Evolutionary conservation across 768 basidiomycete genomes (phyloP).

Genomic region (Rhizopogon rudus): DNA sequence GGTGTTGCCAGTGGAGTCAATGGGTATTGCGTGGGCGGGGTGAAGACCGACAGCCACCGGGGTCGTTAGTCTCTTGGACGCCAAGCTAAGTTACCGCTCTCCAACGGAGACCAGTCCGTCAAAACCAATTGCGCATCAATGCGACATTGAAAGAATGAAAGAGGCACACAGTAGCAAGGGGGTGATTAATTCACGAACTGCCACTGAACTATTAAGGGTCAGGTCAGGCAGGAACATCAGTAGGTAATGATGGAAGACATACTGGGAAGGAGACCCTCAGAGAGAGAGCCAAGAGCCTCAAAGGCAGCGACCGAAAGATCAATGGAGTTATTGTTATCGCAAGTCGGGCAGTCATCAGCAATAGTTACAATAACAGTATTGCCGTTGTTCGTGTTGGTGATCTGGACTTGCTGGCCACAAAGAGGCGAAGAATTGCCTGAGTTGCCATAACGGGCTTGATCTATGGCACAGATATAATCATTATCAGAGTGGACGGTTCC

Average conservation of each 20-base stretch:
- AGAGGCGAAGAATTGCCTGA: slow-evolving; percentile 39
- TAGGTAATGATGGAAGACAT: slow-evolving; percentile 19
- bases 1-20: slow-evolving; percentile 11
- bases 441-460: slow-evolving; percentile 49
- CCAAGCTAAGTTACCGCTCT: slow-evolving; percentile 6
- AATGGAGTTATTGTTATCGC: slow-evolving; percentile 59
- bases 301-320: slow-evolving; percentile 74
- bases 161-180: slow-evolving; percentile 20
- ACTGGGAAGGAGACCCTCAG: slow-evolving; percentile 56
- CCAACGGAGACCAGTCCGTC: slow-evolving; percentile 16
- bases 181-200: background rate
- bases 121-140: slow-evolving; percentile 3
- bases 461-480: slow-evolving; percentile 59
- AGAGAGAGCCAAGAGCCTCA: slow-evolving; percentile 42
- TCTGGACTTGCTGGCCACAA: slow-evolving; percentile 62
- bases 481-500: slow-evolving; percentile 55
- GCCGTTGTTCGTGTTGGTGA: slow-evolving; percentile 56
- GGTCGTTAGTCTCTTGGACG: slow-evolving; percentile 36
- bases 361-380: slow-evolving; percentile 56
- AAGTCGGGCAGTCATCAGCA: slow-evolving; percentile 82
- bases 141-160: slow-evolving; percentile 9
- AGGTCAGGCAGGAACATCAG: background rate
- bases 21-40: slow-evolving; percentile 16
- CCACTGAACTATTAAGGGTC: background rate
- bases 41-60: slow-evolving; percentile 34